A percentile compares a stretch with the other conserved stretches of the same genome.
Conservation (phyloP, 805 yeast species). For the Candida krabiensis region DNA sequence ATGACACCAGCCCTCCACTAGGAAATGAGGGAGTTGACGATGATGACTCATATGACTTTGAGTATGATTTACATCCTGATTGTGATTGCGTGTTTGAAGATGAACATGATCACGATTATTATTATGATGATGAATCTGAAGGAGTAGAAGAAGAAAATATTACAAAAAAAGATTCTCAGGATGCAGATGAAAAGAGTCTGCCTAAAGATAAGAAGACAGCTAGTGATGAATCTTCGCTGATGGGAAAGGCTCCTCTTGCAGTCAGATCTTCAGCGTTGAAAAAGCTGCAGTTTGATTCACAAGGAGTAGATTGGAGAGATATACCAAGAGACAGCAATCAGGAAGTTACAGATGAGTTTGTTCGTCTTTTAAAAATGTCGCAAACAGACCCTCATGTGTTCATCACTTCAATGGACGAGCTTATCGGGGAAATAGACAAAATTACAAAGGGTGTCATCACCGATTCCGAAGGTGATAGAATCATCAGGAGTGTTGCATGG, state of each 20-base stretch:
- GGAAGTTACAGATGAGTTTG: conserved; percentile 31
- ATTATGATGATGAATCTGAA: conserved; percentile 17
- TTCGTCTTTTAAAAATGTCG: conserved; percentile 22
- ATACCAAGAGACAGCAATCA: conserved; percentile 60
- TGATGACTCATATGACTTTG: conserved; percentile 9
- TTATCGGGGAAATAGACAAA: conserved; percentile 23
- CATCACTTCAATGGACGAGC: conserved; percentile 27
- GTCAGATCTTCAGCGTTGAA: conserved; percentile 33
- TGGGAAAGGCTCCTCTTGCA: conserved; percentile 28
- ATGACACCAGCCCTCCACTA: conserved; percentile 24
- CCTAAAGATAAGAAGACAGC: not conserved
- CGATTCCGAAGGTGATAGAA: conserved; percentile 36
- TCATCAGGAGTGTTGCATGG: conserved; percentile 52
- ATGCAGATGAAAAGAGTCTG: not conserved
- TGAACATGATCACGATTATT: conserved; percentile 16
- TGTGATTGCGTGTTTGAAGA: conserved; percentile 38
- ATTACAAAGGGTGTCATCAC: conserved; percentile 30
- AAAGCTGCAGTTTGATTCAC: conserved; percentile 51
- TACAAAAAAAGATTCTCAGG: conserved; percentile 4
- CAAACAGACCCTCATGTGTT: conserved; percentile 22
- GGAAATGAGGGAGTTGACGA: conserved; percentile 24
- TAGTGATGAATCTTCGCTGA: not conserved
- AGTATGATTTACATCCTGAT: conserved; percentile 35
- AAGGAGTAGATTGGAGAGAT: conserved; percentile 73
- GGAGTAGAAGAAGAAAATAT: conserved; percentile 11